Evolutionary conservation across 176 grass and related monocot genomes (phyloP).

Genomic region (Musa schizocarpa): DNA sequence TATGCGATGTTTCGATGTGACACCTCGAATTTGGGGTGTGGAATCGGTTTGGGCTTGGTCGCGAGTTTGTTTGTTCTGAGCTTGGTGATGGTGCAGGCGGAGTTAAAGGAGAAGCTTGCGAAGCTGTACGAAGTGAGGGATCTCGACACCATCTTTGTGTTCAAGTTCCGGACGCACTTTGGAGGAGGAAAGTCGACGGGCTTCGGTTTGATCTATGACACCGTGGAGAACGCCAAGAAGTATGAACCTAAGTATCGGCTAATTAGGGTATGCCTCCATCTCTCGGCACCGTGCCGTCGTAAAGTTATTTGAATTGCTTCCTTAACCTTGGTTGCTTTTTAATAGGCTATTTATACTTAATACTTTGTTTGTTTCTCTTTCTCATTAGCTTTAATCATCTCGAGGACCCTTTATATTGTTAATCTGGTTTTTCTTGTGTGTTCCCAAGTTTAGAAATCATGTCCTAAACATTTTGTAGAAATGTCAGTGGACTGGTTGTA

Average conservation of each 20-base stretch:
- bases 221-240: slow-evolving; percentile 11
- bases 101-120: slow-evolving; percentile 17
- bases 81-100: not conserved
- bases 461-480: too few relatives aligned
- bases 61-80: not conserved
- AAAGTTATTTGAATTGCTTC: not conserved
- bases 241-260: slow-evolving; percentile 21
- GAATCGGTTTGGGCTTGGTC: not conserved
- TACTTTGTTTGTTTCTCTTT: too few relatives aligned
- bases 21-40: not conserved
- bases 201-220: slow-evolving; percentile 16
- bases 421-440: too few relatives aligned
- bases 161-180: slow-evolving; percentile 17
- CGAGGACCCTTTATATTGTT: too few relatives aligned
- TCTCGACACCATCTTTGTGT: slow-evolving; percentile 7
- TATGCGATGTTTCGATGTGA: not conserved
- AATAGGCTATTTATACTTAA: not conserved
- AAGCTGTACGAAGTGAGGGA: slow-evolving; percentile 10
- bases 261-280: slow-evolving; percentile 7
- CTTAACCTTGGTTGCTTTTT: not conserved
- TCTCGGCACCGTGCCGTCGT: not conserved
- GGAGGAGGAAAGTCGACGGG: slow-evolving; percentile 20
- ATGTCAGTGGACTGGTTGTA: too few relatives aligned
- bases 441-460: too few relatives aligned
- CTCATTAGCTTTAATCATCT: too few relatives aligned